Base-by-base conservation (phyloP, 495 filamentous ascomycete genomes). In the Penicillium silybi region DNA sequence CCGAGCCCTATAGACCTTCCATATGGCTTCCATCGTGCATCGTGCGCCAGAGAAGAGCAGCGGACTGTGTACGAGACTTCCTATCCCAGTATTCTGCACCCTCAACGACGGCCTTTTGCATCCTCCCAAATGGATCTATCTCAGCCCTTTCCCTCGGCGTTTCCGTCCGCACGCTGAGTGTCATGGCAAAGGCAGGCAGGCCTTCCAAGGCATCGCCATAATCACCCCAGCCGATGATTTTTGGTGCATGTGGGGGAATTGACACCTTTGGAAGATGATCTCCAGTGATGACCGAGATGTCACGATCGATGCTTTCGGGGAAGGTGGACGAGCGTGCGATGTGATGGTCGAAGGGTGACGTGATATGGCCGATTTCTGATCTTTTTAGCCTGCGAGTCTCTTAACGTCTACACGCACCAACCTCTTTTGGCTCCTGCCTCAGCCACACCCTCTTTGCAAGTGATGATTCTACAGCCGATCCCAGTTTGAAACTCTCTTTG, bases 1-100 rank as follows among this genome's bases (percentile, higher is more conserved):
- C 46, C 13, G 56, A 58, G 2, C 56, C 50, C 1, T 50, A 54
- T 1, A 50, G 39, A 1, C 50, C 56, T 26, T 58, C 51, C 51
- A 51, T 51, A n/a, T 51, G 51, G 6, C 46, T 40, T 8, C 39
- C 56, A 17, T 58, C 56, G 43, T 51, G 47, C 56, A 58, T 48
- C 1, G 56, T 47, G 10, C 56, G 51, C 51, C 56, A 58, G 3
- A 58, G 29, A 7, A 58, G 20, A 25, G 46, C 51, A 16, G 39
- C 44, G 1, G 56, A 51, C 29, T 58, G 56, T 3, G 56, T 58
- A 6, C 47, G 56, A 4, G 47, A 22, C 32, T 51, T 54, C 3
- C 56, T 42, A 27, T 54, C 37, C 56, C 56, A 58, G 6, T 58
- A 58, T 37, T 58, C 56, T 4, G 43, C 25, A n/a, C 56, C 51